Conservation (phyloP, 768 basidiomycete species). For the Tulasnella sp. region DNA sequence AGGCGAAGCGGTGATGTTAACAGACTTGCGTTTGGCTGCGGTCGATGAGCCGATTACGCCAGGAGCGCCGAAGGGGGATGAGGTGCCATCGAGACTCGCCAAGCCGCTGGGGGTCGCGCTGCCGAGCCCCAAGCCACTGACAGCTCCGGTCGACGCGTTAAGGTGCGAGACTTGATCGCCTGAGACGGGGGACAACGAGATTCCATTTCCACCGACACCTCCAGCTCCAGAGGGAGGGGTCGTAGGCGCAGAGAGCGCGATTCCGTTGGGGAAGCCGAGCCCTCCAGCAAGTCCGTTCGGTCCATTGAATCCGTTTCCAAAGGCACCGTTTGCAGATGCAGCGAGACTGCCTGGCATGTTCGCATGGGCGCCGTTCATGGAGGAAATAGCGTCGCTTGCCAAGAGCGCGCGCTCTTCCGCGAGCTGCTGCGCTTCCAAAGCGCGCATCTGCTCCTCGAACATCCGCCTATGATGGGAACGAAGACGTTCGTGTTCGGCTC, state of each 20-base stretch:
- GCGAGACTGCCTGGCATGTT: not conserved
- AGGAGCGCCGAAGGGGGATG: not conserved
- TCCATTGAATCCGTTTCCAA: conserved; percentile 42
- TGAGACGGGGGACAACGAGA: conserved; percentile 15
- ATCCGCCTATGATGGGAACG: conserved; percentile 78
- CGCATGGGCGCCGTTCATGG: not conserved
- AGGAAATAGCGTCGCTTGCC: conserved; percentile 59
- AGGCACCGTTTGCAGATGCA: conserved; percentile 32
- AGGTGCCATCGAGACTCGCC: not conserved
- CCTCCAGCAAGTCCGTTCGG: not conserved
- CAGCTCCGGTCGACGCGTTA: conserved; percentile 39
- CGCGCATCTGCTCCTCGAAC: conserved; percentile 97
- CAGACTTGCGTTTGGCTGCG: conserved; percentile 16
- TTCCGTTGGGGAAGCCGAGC: conserved; percentile 51
- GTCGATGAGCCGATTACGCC: conserved; percentile 10
- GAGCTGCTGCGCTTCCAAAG: conserved; percentile 85
- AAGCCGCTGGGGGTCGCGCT: not conserved
- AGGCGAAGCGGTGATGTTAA: conserved; percentile 23
- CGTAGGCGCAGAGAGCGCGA: conserved; percentile 86
- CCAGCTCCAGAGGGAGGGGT: conserved; percentile 70
- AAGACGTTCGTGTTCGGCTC: conserved; percentile 84
- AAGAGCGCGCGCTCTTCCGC: conserved; percentile 58
- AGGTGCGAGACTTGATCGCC: conserved; percentile 35
- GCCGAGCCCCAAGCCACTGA: conserved; percentile 47
- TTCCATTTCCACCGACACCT: not conserved